Conservation (phyloP, 2,329 filamentous ascomycete genomes). For the Nannizziopsis barbatae region DNA sequence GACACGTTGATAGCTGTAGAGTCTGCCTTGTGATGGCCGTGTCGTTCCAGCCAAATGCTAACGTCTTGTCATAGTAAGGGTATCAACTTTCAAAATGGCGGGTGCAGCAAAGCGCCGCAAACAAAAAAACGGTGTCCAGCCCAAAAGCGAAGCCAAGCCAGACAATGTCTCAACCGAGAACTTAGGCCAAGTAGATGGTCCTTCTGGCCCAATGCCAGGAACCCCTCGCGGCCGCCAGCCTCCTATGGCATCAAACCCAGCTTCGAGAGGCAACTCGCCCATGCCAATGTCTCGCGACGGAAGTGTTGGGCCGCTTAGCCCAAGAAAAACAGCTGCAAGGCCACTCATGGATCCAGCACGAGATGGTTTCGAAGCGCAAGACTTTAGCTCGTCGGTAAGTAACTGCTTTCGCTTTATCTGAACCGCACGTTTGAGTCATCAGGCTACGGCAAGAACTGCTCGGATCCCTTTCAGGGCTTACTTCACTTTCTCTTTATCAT, state of each 20-base stretch:
- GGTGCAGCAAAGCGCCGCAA: conserved; percentile 14
- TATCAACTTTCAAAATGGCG: conserved; percentile 8
- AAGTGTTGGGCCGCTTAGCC: not conserved
- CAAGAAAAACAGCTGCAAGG: not conserved
- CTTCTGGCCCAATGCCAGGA: not conserved
- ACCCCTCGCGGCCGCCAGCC: not conserved
- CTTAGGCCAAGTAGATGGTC: conserved; percentile 13
- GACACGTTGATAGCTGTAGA: no score
- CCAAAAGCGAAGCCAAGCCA: not conserved
- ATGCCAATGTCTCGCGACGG: conserved; percentile 1
- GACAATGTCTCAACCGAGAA: not conserved
- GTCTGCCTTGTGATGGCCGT: no score
- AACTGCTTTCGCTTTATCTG: not conserved
- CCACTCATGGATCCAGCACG: conserved; percentile 6
- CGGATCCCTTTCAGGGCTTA: no score
- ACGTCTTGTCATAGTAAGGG: not conserved
- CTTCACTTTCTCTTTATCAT: no score
- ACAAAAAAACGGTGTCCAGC: not conserved
- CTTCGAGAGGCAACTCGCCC: conserved; percentile 4
- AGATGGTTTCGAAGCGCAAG: conserved; percentile 6
- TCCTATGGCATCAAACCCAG: not conserved
- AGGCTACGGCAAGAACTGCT: no score
- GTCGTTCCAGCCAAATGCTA: not conserved
- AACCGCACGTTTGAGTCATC: no score
- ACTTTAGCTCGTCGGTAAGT: conserved; percentile 2